Base-by-base conservation (phyloP, 306 rosid genomes). In the Prunus mira region DNA sequence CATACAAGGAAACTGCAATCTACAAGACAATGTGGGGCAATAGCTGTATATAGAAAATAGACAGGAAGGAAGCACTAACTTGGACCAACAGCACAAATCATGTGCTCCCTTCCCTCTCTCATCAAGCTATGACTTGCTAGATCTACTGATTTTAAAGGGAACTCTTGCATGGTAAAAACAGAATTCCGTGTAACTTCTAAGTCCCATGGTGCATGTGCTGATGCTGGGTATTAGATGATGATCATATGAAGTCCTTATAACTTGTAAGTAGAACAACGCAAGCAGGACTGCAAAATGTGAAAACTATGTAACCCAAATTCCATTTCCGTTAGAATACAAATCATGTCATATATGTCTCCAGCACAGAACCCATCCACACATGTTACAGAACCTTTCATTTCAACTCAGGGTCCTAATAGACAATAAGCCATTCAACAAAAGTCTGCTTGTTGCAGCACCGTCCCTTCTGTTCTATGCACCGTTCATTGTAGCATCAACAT, bases 401-500 rank as follows among this genome's bases (percentile, higher is more conserved):
- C 9, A 73, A 69, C 25, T n/a, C 75, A 3, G 15, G 78, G 79
- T 77, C 76, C 78, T 57, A 64, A 78, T 74, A 75, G 83, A 78
- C 81, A 76, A 83, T 45, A 64, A 73, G 45, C 81, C 75, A 74
- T 72, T 41, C 72, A 68, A 78, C 78, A 79, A 45, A 55, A 86
- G 64, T 73, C 81, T 82, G 56, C 56, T 75, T 75, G 73, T 81
- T 75, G 85, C 78, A 51, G 82, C 68, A 73, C 58, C 45, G 78
- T 74, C 66, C 47, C 0, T 46, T 75, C 78, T 1, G 10, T 50
- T 84, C 88, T 90, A 90, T 47, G 85, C 88, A 67, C 90, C 91
- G 64, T 90, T 95, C 87, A 86, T 84, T 41, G 96, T 64, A 73
- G 83, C 82, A 86, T 93, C 93, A 5, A 76, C 81, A 84, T 86